phyloP scores from a whole-genome alignment of 768 basidiomycete genomes.

The Leucocoprinus leucothites region DNA sequence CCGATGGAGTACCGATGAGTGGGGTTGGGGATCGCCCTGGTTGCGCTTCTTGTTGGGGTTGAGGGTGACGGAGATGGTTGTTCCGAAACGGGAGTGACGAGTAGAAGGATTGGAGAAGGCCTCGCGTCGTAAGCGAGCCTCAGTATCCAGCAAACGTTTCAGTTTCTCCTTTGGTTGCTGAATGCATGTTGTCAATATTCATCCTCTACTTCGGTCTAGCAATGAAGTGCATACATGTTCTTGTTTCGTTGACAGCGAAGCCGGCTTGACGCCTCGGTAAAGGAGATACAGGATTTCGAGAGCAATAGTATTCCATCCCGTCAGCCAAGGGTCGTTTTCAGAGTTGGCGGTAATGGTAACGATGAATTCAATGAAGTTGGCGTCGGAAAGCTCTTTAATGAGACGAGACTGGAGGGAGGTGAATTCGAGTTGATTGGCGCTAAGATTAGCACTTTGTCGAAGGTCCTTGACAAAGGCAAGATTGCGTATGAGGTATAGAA shows the following conservation, averaged over 20 bases:
- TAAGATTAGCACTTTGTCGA: slow-evolving; percentile 59
- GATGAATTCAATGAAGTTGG: slow-evolving; percentile 73
- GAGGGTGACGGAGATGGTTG: slow-evolving; percentile 81
- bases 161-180: slow-evolving; percentile 72
- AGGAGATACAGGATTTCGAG: slow-evolving; percentile 93
- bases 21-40: slow-evolving; percentile 28
- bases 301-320: slow-evolving; percentile 82
- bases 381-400: slow-evolving; percentile 64
- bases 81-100: slow-evolving; percentile 95
- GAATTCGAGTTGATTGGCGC: slow-evolving; percentile 77
- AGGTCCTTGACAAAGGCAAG: slow-evolving; percentile 89
- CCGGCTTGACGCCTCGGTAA: slow-evolving; percentile 75
- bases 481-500: slow-evolving; percentile 89
- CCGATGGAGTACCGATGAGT: slow-evolving; percentile 77
- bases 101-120: slow-evolving; percentile 56
- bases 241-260: slow-evolving; percentile 54
- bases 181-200: slow-evolving; percentile 9
- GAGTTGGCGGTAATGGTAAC: slow-evolving; percentile 84
- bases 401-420: slow-evolving; percentile 77
- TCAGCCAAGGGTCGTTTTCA: slow-evolving; percentile 73
- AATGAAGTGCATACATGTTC: slow-evolving; percentile 45
- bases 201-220: slow-evolving; percentile 5
- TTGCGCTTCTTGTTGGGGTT: slow-evolving; percentile 50
- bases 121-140: slow-evolving; percentile 62
- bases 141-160: slow-evolving; percentile 71